Evolutionary conservation across 306 rosid genomes (phyloP), one percentile per base, ranked within the genome.

Genomic region (Abrus pulchellus): DNA sequence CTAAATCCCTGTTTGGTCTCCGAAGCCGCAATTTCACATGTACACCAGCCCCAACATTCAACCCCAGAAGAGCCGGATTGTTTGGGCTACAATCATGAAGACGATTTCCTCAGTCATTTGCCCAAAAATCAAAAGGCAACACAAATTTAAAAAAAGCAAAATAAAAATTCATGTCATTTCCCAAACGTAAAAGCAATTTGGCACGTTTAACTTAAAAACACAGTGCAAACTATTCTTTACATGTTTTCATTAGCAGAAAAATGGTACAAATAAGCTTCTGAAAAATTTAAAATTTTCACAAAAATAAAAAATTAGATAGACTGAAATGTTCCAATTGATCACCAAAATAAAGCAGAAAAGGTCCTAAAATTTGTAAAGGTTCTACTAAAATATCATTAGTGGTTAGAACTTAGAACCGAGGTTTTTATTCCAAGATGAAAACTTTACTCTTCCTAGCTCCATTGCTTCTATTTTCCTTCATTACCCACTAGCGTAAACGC

Each of bases 1-100:
- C 94, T 66, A 10, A 74, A 40, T 94, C 97, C 82, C 88, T 81
- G 85, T 87, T 94, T 0, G 88, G 89, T 89, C 90, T 90, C 50
- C 97, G 92, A 50, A 94, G 88, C 87, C 97, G 88, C 83, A 94
- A 81, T 88, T 94, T 90, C 85, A 94, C 97, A 70, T 94, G 79
- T 54, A 89, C 49, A 53, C 98, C 98, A 40, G 83, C 87, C 74
- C 93, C 94, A 50, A 92, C 97, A 79, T 92, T 94, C 90, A 91
- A 69, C 64, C 98, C 98, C 56, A 91, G 78, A 82, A 93, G 97
- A 70, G 75, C 7, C 0, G 92, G 88, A 80, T 87, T 88, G 40
- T 13, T 83, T 1, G 97, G 97, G 87, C 99, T 94, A 87, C 90
- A 90, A 82, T 57, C 68, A 78, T 28, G 20, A 47, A 48, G 34